Evolutionary conservation across 139 green algal genomes (phyloP).

Genomic region (Picochlorum sp.): DNA sequence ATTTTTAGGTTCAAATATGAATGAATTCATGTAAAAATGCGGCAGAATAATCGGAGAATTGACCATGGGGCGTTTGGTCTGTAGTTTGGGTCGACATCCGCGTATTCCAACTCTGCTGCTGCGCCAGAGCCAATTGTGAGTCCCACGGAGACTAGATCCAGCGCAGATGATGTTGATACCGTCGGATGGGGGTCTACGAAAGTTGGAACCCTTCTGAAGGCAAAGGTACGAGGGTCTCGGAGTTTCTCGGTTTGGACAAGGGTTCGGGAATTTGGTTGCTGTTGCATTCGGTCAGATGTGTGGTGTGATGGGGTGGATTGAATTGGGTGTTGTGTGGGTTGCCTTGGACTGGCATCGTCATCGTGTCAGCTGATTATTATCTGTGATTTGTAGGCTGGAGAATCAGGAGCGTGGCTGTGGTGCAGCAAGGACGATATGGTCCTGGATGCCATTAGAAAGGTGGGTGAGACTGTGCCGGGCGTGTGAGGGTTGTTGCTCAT

Average conservation of each 20-base stretch:
- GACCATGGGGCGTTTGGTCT: neutral
- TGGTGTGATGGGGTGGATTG: neutral
- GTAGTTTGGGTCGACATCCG: constrained; percentile 9
- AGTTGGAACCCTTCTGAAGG: neutral
- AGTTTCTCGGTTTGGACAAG: neutral
- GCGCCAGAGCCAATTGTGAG: neutral
- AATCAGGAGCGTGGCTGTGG: constrained; percentile 47
- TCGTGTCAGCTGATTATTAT: neutral
- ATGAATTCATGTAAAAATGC: too few species aligned
- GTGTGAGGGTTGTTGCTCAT: neutral
- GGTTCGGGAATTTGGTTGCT: neutral
- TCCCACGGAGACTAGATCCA: neutral
- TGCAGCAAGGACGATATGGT: constrained; percentile 41
- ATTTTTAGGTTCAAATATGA: neutral
- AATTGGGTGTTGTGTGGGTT: neutral
- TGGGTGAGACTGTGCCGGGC: neutral
- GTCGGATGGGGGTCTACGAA: constrained; percentile 22
- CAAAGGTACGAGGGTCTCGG: constrained; percentile 13
- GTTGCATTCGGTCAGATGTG: neutral
- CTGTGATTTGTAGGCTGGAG: constrained; percentile 14
- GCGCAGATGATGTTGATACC: constrained; percentile 13
- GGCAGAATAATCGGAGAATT: too few species aligned
- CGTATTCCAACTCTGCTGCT: neutral
- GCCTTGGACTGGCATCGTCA: neutral
- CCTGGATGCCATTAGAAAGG: constrained; percentile 48